Evolutionary conservation across 306 rosid genomes (phyloP), one percentile per base, ranked within the genome.

Genomic region (Castanospermum australe): DNA sequence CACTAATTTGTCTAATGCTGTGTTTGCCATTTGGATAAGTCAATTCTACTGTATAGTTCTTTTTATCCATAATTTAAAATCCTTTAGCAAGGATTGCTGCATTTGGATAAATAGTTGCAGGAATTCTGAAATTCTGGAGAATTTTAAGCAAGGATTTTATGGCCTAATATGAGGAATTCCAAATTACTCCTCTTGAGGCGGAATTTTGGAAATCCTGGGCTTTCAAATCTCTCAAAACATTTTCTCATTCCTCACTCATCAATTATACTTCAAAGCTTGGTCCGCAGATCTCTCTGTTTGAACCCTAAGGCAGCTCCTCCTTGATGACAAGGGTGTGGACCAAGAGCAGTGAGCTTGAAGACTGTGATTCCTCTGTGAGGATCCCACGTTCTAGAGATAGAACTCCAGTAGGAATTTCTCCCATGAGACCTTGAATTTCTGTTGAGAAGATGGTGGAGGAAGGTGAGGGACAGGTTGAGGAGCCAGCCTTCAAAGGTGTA

Each of bases 241-340:
- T 21, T 64, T 63, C 66, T 82, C 68, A 47, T 24, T 59, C 48
- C 38, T 67, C 45, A 35, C 28, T 47, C 10, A 50, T 39, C 75
- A 82, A 86, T 82, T 91, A 92, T 92, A 92, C 92, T 90, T 81
- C 93, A 84, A 50, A 88, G 89, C 88, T 82, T 89, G 81, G 81
- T 84, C 42, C 79, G 89, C 45, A 93, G 80, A 54, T 79, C 90
- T 12, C 79, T 90, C 18, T 42, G 24, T 42, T 55, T 86, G 13
- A 74, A 28, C 51, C 81, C 82, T 78, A 6, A 9, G 22, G 42
- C 2, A 67, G 14, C 66, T 44, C 80, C 25, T 71, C 87, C 35
- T 88, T 83, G 94, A 88, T 84, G 73, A 30, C 82, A 88, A 90
- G 83, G 91, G 91, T 79, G 68, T 32, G 38, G 90, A 86, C 63